Base-by-base conservation (phyloP, 108 stramenopile genomes). In the Pelagomonas calceolata region DNA sequence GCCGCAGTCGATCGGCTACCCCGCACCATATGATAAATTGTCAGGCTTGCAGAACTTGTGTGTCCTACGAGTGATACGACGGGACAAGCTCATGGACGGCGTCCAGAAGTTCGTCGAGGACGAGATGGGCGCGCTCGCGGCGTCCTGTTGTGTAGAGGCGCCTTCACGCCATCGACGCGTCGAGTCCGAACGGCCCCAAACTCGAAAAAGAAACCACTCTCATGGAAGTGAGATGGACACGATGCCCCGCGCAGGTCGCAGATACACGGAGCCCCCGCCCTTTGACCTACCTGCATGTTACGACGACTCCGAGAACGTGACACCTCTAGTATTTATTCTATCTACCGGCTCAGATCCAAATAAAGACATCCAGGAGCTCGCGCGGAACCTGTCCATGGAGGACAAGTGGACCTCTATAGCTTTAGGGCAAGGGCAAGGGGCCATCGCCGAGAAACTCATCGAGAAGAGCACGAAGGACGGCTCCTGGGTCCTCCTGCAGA, bases 311-410 rank as follows among this genome's bases (percentile, higher is more conserved):
- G 36, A 79, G 10, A 72, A 75, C 35, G 76, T 72, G 10, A 83
- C 78, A 18, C 86, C 86, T 4, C 79, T 87, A 31, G 85, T 87
- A 46, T 87, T 87, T 63, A 81, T 87, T 3, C 81, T 87, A 36
- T 78, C 78, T 51, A 79, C 84, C 29, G 86, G 86, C 4, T 80
- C 81, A 5, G 86, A 87, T 67, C 85, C 85, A 32, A 87, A 84
- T 68, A 83, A 85, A 69, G 83, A 85, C 70, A 43, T 87, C 36
- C 60, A 80, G 32, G 67, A 78, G 46, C 71, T 86, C 29, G 86
- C 86, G 5, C 75, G 83, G 34, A 70, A 63, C 30, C 65, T 76
- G 63, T 77, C 74, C 46, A 74, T 76, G 67, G 51, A 51, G 34
- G 70, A 80, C 66, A 76, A 72, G 39, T 64, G 86, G 68, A 63